Base-by-base conservation (phyloP, 139 green algal genomes). In the Pseudopediastrum boryanum region DNA sequence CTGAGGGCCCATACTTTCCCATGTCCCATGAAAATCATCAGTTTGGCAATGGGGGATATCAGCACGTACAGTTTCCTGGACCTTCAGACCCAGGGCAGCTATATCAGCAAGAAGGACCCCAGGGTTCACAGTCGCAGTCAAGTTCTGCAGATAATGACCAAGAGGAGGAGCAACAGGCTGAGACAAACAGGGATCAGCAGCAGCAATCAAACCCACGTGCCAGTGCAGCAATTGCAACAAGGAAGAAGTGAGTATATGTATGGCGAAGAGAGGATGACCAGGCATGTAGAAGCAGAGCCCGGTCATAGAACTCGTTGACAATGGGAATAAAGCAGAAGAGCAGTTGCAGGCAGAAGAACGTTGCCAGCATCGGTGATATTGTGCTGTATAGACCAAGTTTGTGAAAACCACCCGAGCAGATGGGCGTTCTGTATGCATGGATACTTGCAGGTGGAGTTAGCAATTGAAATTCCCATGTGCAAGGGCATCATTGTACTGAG, bases 231-330 rank as follows among this genome's bases (percentile, higher is more conserved):
- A 33, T 31, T 21, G n/a, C 51, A 52, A 29, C 71, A 78, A 27
- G n/a, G n/a, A 74, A 81, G 33, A 16, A 36, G 71, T 78, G 46
- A 78, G 71, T 27, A 35, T 8, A 52, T 51, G 19, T n/a, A n/a
- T n/a, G n/a, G n/a, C n/a, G n/a, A n/a, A n/a, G n/a, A n/a, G n/a
- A n/a, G n/a, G n/a, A n/a, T n/a, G n/a, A n/a, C n/a, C n/a, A n/a
- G n/a, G n/a, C n/a, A n/a, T n/a, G n/a, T n/a, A n/a, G n/a, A n/a
- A n/a, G n/a, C n/a, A n/a, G n/a, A n/a, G n/a, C n/a, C n/a, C n/a
- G n/a, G n/a, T n/a, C n/a, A n/a, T n/a, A n/a, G n/a, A n/a, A n/a
- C n/a, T n/a, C n/a, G n/a, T n/a, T n/a, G n/a, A n/a, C n/a, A n/a
- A n/a, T n/a, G n/a, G n/a, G n/a, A n/a, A n/a, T n/a, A n/a, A n/a